Conservation (phyloP, 495 filamentous ascomycete species). For the Talaromyces wortmannii region DNA sequence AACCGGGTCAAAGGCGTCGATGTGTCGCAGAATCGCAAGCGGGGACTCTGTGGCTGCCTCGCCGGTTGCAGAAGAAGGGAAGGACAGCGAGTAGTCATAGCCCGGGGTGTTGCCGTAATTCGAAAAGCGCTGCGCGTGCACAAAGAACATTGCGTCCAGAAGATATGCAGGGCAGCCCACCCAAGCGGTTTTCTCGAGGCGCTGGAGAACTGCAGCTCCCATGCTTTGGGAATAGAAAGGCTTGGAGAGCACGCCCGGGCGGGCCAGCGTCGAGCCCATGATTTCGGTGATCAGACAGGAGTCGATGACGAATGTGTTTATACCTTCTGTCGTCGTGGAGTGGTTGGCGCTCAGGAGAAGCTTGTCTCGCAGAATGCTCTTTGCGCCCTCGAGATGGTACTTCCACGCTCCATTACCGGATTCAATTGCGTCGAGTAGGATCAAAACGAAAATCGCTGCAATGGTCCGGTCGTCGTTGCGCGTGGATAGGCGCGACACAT, state of each 20-base stretch:
- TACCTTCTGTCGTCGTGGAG: constrained; percentile 22
- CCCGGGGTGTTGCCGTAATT: constrained; percentile 16
- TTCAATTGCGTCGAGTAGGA: constrained; percentile 36
- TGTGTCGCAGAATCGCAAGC: constrained; percentile 29
- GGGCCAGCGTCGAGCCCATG: constrained; percentile 41
- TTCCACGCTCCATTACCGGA: constrained; percentile 41
- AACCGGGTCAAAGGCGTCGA: constrained; percentile 35
- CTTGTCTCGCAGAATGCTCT: constrained; percentile 29
- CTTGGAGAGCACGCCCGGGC: constrained; percentile 34
- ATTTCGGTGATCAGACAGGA: constrained; percentile 40
- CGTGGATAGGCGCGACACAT: constrained; percentile 25
- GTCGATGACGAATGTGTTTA: constrained; percentile 36
- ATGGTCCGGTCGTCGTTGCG: constrained; percentile 34
- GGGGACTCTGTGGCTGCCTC: constrained; percentile 24
- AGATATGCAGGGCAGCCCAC: constrained; percentile 43
- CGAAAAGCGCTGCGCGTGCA: constrained; percentile 35
- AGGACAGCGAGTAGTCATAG: constrained; percentile 12
- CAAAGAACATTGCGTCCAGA: constrained; percentile 39
- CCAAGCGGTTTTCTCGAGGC: constrained; percentile 41
- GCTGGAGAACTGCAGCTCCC: constrained; percentile 32
- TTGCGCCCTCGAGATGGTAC: constrained; percentile 41
- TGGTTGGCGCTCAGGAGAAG: constrained; percentile 9
- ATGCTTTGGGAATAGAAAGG: constrained; percentile 35
- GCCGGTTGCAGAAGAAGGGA: constrained; percentile 15
- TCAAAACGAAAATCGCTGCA: constrained; percentile 34